Evolutionary conservation across 805 yeast species (phyloP).

Genomic region (Wickerhamiella allomyrinae): DNA sequence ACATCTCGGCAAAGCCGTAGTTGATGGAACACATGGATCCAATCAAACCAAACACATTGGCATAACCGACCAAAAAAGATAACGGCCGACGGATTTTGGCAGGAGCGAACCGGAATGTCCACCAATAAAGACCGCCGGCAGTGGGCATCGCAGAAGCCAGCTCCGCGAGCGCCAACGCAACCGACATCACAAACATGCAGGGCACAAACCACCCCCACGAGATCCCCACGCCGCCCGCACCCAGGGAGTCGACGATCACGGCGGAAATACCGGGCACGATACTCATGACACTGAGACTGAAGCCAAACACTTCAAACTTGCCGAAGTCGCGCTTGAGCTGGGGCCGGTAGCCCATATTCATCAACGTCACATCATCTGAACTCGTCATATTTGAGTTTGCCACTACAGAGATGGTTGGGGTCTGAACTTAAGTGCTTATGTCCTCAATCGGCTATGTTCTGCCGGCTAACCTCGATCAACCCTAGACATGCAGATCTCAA

Average conservation of each 20-base stretch:
- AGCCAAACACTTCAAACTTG: conserved; percentile 51
- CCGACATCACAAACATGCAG: conserved; percentile 39
- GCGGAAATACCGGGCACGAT: conserved; percentile 42
- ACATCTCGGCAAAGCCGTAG: conserved; percentile 37
- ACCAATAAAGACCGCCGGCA: conserved; percentile 54
- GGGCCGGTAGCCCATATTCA: conserved; percentile 55
- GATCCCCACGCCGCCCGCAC: conserved; percentile 46
- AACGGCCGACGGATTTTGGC: conserved; percentile 34
- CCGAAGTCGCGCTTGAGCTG: conserved; percentile 48
- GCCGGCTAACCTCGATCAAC: too few relatives aligned
- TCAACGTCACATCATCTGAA: conserved; percentile 21
- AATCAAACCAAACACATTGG: conserved; percentile 49
- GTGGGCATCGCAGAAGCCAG: conserved; percentile 54
- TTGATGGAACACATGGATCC: conserved; percentile 55
- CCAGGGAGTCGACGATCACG: conserved; percentile 35
- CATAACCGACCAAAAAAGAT: conserved; percentile 47
- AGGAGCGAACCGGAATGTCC: conserved; percentile 55
- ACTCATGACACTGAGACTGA: conserved; percentile 40
- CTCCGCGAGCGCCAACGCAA: conserved; percentile 49
- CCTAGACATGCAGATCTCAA: too few relatives aligned
- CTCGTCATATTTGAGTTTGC: background rate
- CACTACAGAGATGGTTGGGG: too few relatives aligned
- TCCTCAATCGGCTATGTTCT: too few relatives aligned
- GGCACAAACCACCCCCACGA: conserved; percentile 52
- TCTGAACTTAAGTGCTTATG: too few relatives aligned